These are phyloP conservation scores for Colletotrichum spinosum DNA, from an alignment of 2,329 filamentous ascomycete species.

Conservation along the genomic window DNA sequence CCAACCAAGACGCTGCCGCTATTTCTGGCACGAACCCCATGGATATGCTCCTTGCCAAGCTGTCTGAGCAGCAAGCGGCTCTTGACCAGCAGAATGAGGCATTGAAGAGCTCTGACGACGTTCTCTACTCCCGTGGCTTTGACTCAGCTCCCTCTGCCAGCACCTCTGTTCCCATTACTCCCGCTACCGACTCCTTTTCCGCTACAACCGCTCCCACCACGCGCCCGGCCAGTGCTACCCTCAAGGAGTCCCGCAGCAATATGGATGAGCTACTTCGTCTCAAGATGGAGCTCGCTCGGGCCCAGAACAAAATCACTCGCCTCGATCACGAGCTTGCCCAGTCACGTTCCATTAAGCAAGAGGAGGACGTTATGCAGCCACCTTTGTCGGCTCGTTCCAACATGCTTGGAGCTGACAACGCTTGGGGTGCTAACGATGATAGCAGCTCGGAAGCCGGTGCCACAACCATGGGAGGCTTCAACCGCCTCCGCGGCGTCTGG, in stretches of 20 bases:
- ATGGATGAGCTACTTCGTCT: slow-evolving; percentile 73
- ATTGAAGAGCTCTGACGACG: slow-evolving; percentile 56
- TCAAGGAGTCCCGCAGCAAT: slow-evolving; percentile 56
- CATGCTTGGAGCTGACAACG: slow-evolving; percentile 49
- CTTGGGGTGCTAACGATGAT: slow-evolving; percentile 68
- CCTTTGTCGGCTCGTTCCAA: slow-evolving; percentile 7
- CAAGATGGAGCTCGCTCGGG: slow-evolving; percentile 77
- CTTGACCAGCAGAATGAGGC: slow-evolving; percentile 69
- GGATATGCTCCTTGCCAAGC: slow-evolving; percentile 79
- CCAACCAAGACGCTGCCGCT: slow-evolving; percentile 54
- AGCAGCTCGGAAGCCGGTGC: slow-evolving; percentile 68
- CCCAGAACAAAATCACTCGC: slow-evolving; percentile 76
- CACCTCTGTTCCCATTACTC: slow-evolving; percentile 72
- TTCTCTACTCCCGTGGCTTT: slow-evolving; percentile 48
- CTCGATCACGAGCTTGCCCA: slow-evolving; percentile 79
- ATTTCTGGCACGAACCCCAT: slow-evolving; percentile 63
- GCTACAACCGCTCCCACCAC: slow-evolving; percentile 59
- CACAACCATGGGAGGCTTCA: slow-evolving; percentile 62
- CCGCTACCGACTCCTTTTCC: slow-evolving; percentile 66
- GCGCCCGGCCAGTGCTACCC: slow-evolving; percentile 62
- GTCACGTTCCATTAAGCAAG: slow-evolving; percentile 70
- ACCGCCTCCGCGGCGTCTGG: slow-evolving; percentile 68
- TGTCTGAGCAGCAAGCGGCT: slow-evolving; percentile 77
- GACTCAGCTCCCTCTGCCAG: slow-evolving; percentile 63
- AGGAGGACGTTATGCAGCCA: slow-evolving; percentile 44